phyloP scores from a whole-genome alignment of 768 basidiomycete genomes.

The Mycena venus region DNA sequence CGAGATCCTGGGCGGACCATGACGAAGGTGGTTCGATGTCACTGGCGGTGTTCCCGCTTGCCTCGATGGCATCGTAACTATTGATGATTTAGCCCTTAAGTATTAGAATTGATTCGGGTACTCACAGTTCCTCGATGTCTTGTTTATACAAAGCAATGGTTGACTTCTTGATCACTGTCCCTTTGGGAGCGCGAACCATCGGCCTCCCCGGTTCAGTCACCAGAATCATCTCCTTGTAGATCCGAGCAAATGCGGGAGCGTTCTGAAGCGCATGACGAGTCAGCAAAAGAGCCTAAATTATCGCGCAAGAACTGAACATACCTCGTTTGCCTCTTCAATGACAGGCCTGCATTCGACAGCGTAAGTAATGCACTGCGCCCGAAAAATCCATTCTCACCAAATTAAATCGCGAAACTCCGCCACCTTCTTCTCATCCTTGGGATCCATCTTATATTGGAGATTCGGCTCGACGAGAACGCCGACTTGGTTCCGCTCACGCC shows the following conservation, averaged over 20 bases:
- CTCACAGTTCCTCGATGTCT: constrained; percentile 63
- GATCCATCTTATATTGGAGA: neutral
- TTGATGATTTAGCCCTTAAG: neutral
- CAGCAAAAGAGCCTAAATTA: too few species aligned
- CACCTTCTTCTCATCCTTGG: neutral
- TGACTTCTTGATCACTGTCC: constrained; percentile 60
- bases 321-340: constrained; percentile 59
- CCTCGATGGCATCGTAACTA: constrained; percentile 37
- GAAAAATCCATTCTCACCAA: neutral
- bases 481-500: constrained; percentile 21
- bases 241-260: constrained; percentile 57
- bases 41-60: constrained; percentile 15
- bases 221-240: too few species aligned
- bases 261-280: constrained; percentile 18
- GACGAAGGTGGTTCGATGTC: constrained; percentile 26
- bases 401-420: constrained; percentile 2
- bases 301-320: neutral
- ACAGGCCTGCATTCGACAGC: constrained; percentile 41
- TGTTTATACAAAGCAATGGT: constrained; percentile 54
- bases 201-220: constrained; percentile 55
- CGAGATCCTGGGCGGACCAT: constrained; percentile 30
- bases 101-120: neutral
- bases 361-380: constrained; percentile 41
- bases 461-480: constrained; percentile 20
- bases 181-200: constrained; percentile 61